Evolutionary conservation across 2,329 filamentous ascomycete species (phyloP).

Genomic region (Cyanodermella asteris): DNA sequence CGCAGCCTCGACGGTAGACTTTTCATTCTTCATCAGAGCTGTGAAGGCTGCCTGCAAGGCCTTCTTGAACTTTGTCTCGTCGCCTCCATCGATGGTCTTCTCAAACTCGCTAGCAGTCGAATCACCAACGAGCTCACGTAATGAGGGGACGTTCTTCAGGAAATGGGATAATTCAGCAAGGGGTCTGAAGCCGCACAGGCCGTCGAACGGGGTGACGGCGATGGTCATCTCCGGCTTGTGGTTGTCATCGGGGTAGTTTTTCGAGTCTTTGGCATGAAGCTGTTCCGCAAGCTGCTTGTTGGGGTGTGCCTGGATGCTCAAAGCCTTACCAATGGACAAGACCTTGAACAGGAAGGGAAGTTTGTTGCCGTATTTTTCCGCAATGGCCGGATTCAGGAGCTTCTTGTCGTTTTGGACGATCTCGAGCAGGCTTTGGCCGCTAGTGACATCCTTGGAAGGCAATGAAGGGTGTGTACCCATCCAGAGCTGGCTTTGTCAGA

Average conservation of each 20-base stretch:
- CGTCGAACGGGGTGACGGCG: slow-evolving; percentile 87
- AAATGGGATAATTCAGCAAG: slow-evolving; percentile 74
- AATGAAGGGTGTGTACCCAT: slow-evolving; percentile 97
- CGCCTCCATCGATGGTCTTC: slow-evolving; percentile 26
- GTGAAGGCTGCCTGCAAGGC: slow-evolving; percentile 56
- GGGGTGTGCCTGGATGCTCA: slow-evolving; percentile 92
- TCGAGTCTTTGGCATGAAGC: slow-evolving; percentile 64
- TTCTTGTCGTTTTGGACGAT: slow-evolving; percentile 70
- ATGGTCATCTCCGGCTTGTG: slow-evolving; percentile 99
- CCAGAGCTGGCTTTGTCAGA: slow-evolving; percentile 56
- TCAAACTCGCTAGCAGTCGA: slow-evolving; percentile 36
- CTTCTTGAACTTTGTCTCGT: slow-evolving; percentile 47
- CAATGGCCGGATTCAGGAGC: slow-evolving; percentile 53
- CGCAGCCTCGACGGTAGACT: slow-evolving; percentile 41
- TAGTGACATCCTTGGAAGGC: slow-evolving; percentile 71
- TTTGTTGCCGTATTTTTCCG: slow-evolving; percentile 54
- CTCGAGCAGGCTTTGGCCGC: slow-evolving; percentile 68
- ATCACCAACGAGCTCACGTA: slow-evolving; percentile 46
- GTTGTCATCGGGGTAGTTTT: slow-evolving; percentile 97
- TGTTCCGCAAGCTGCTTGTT: slow-evolving; percentile 87
- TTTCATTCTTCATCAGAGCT: slow-evolving; percentile 56
- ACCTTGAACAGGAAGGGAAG: slow-evolving; percentile 97
- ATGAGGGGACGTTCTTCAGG: slow-evolving; percentile 39
- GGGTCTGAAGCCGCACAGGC: slow-evolving; percentile 85
- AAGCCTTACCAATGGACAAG: slow-evolving; percentile 79